Evolutionary conservation across 2,329 filamentous ascomycete species (phyloP).

Genomic region (Daldinia sp.): DNA sequence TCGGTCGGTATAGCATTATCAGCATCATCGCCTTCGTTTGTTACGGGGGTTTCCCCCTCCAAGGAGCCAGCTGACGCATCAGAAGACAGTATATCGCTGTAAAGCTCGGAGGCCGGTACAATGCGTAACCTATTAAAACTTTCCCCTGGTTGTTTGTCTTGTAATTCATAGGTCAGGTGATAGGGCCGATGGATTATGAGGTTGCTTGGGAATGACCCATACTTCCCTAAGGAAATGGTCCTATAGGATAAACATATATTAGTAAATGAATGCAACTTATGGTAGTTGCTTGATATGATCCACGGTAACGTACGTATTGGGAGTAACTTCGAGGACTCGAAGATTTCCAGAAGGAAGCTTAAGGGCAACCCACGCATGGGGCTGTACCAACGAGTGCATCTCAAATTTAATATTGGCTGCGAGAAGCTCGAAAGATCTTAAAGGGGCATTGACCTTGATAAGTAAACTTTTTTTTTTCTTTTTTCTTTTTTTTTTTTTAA

Average conservation of each 20-base stretch:
- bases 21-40: constrained; percentile 48
- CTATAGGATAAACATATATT: constrained; percentile 55
- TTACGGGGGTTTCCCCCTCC: constrained; percentile 50
- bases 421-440: neutral
- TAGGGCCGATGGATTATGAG: constrained; percentile 90
- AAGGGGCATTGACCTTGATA: neutral
- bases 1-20: constrained; percentile 54
- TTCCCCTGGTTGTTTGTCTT: constrained; percentile 72
- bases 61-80: constrained; percentile 45
- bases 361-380: constrained; percentile 68
- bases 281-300: constrained; percentile 10
- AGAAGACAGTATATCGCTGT: constrained; percentile 75
- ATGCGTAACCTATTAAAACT: constrained; percentile 76
- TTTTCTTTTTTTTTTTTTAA: constrained; percentile 26
- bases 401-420: constrained; percentile 1
- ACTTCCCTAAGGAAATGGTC: constrained; percentile 89
- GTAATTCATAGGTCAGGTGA: constrained; percentile 88
- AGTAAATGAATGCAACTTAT: too few relatives aligned
- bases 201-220: constrained; percentile 88
- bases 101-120: constrained; percentile 81
- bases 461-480: constrained; percentile 24
- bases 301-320: constrained; percentile 63
- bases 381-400: constrained; percentile 59
- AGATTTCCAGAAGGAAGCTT: constrained; percentile 66
- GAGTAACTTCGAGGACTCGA: constrained; percentile 64